phyloP scores from a whole-genome alignment of 2,329 filamentous ascomycete species.

The Cordyceps cateniannulata region DNA sequence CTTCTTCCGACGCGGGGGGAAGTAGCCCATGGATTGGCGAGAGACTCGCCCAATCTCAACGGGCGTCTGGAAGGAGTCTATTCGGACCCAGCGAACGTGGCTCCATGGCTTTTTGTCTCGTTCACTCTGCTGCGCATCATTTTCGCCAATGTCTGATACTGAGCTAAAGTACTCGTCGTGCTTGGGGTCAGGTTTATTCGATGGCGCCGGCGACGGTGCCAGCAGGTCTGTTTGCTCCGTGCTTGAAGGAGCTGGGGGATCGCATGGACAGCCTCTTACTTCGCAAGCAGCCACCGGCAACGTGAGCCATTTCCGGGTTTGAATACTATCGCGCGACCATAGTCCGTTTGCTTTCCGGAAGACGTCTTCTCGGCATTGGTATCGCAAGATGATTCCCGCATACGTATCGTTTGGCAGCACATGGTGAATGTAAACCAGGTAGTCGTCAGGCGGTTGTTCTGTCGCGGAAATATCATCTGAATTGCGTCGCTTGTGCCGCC shows the following conservation, averaged over 20 bases:
- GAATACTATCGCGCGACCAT: constrained; percentile 90
- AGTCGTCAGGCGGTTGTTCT: constrained; percentile 61
- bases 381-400: constrained; percentile 83
- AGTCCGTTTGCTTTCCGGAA: constrained; percentile 86
- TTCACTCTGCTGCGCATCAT: constrained; percentile 21
- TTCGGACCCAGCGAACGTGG: constrained; percentile 82
- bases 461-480: constrained; percentile 53
- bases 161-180: constrained; percentile 37
- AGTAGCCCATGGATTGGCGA: constrained; percentile 77
- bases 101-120: constrained; percentile 67
- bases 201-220: constrained; percentile 37
- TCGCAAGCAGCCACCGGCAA: constrained; percentile 87
- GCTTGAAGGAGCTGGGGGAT: constrained; percentile 39
- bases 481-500: constrained; percentile 57
- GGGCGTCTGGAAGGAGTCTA: constrained; percentile 62
- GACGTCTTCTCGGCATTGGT: constrained; percentile 75
- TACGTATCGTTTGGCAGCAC: constrained; percentile 80
- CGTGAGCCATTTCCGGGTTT: constrained; percentile 72
- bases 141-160: constrained; percentile 24
- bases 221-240: constrained; percentile 43
- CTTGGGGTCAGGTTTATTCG: constrained; percentile 22
- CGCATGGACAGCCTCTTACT: constrained; percentile 66
- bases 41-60: constrained; percentile 84
- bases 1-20: constrained; percentile 86
- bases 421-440: constrained; percentile 84